Percentiles rank a stretch among this genome's conserved stretches.
Conservation (phyloP, 345 rosid species). For the Rubroshorea leprosula region DNA sequence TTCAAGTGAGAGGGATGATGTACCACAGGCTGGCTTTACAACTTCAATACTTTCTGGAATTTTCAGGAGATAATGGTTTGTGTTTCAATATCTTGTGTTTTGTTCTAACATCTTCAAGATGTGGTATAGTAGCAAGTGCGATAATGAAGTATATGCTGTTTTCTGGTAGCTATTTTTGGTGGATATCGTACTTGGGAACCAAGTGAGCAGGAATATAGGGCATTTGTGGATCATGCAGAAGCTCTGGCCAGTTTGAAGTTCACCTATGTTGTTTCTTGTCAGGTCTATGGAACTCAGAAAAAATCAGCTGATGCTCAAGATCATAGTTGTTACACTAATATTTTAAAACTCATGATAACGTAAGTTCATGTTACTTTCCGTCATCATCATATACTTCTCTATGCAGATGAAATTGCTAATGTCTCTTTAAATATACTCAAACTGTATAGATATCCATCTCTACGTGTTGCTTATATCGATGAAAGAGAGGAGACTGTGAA, state of each 20-base stretch:
- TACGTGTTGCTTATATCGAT: constrained; percentile 92
- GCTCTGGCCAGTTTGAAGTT: constrained; percentile 81
- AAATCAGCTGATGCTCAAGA: constrained; percentile 47
- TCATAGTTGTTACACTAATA: constrained; percentile 51
- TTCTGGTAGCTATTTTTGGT: constrained; percentile 39
- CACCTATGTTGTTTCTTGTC: constrained; percentile 77
- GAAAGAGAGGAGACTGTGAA: constrained; percentile 62
- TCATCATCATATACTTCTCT: background rate
- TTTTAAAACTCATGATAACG: constrained; percentile 70
- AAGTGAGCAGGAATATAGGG: constrained; percentile 40
- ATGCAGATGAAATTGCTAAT: background rate
- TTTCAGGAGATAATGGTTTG: constrained; percentile 56
- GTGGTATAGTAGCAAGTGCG: background rate
- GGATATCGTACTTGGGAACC: constrained; percentile 57
- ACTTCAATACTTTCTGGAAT: constrained; percentile 77
- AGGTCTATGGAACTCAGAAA: constrained; percentile 69
- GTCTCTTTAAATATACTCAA: constrained; percentile 11
- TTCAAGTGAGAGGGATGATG: constrained; percentile 79
- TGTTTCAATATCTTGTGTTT: constrained; percentile 1
- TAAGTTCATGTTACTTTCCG: constrained; percentile 14
- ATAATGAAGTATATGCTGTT: background rate
- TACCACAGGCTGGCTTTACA: constrained; percentile 73
- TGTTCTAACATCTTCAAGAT: background rate
- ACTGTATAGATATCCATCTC: constrained; percentile 67
- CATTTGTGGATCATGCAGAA: constrained; percentile 47